Conservation (phyloP, 129 eudicot species). For the Scalesia atractyloides region DNA sequence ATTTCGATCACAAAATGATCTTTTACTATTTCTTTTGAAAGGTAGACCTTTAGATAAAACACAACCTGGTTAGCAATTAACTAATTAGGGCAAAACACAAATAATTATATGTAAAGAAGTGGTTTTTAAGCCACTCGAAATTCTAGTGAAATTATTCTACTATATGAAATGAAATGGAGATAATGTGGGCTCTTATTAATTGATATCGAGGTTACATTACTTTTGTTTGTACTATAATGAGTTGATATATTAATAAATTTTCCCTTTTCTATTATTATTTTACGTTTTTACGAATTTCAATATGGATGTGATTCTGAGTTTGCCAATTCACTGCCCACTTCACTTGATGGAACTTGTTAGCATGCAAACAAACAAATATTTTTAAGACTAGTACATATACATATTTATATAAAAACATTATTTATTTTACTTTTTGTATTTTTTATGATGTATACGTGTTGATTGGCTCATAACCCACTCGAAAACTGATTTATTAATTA, state of each 20-base stretch:
- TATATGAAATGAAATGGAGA: not conserved
- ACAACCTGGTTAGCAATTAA: too few species aligned
- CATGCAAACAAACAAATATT: constrained; percentile 13
- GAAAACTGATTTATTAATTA: too few species aligned
- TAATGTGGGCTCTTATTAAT: not conserved
- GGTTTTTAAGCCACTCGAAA: too few species aligned
- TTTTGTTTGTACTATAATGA: constrained; percentile 12
- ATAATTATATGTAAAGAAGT: too few species aligned
- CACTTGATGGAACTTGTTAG: constrained; percentile 26
- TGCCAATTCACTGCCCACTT: constrained; percentile 30
- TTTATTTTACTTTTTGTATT: not conserved
- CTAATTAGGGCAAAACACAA: too few species aligned
- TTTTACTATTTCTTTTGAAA: too few species aligned
- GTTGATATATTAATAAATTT: not conserved
- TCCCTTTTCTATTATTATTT: not conserved
- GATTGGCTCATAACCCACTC: too few species aligned
- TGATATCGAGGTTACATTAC: not conserved
- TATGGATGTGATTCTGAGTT: constrained; percentile 11
- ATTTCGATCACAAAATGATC: too few species aligned
- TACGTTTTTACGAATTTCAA: not conserved
- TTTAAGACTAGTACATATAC: not conserved
- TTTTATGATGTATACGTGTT: not conserved
- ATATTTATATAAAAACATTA: not conserved
- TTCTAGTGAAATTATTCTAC: too few species aligned
- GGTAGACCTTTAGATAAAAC: too few species aligned